phyloP scores from a whole-genome alignment of 176 grass and related monocot genomes.

The Musa schizocarpa region DNA sequence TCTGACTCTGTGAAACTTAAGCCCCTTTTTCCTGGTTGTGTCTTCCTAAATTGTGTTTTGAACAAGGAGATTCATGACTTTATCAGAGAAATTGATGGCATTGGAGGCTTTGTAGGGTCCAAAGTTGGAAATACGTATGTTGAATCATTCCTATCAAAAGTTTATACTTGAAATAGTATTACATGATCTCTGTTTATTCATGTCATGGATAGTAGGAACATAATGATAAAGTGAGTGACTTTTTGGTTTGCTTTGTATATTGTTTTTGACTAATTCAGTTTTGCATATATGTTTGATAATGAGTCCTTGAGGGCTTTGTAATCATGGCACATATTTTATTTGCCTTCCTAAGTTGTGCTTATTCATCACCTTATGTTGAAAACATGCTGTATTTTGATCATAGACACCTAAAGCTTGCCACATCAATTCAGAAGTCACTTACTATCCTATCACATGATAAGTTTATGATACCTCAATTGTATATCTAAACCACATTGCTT shows the following conservation, averaged over 20 bases:
- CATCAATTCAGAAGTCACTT: not conserved
- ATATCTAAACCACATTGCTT: not conserved
- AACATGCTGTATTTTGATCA: not conserved
- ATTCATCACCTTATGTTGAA: not conserved
- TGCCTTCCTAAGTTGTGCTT: not conserved
- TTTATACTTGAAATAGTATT: constrained; percentile 14
- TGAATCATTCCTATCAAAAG: not conserved
- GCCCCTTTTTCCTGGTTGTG: constrained; percentile 59
- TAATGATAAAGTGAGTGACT: not conserved
- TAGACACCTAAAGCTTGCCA: not conserved
- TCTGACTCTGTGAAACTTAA: constrained; percentile 42
- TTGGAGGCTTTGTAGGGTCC: constrained; percentile 75
- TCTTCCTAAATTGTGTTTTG: constrained; percentile 69
- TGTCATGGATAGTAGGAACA: not conserved
- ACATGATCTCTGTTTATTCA: not conserved
- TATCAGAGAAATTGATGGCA: constrained; percentile 53
- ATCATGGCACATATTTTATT: not conserved
- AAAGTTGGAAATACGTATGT: constrained; percentile 62
- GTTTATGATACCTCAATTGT: not conserved
- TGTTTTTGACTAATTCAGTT: not conserved
- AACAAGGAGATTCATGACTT: constrained; percentile 82
- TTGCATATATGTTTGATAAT: not conserved
- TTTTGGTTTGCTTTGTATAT: not conserved
- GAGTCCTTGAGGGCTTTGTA: not conserved
- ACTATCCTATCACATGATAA: not conserved